Base-by-base conservation (phyloP, 129 eudicot genomes). In the Artemisia tridentata region DNA sequence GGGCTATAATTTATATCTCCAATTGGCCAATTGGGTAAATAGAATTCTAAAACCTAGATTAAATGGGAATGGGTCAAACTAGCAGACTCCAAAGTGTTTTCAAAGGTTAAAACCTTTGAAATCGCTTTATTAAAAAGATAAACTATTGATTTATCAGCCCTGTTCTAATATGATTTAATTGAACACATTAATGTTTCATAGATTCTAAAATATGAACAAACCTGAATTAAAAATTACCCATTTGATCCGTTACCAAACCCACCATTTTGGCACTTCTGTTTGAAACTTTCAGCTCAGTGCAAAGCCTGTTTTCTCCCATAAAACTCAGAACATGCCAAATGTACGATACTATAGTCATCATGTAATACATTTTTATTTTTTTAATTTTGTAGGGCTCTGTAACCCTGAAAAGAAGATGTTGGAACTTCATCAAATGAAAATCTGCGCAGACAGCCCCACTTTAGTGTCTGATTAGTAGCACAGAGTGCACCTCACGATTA, bases 331-430 rank as follows among this genome's bases (percentile, higher is more conserved):
- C 60, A 27, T 31, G 67, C 67, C 16, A 62, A 62, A n/a, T 62
- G 53, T 73, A 9, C 45, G 31, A n/a, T 14, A 58, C 2, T 25
- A 52, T 31, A 16, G 9, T 17, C 6, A 21, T 17, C 31, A 27
- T 48, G 53, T 12, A 29, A 67, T 65, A 65, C 57, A 65, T 25
- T 18, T 20, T 12, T 25, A 0, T 5, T 9, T 52, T 17, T n/a
- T 18, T 25, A 3, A 67, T 71, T 61, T 48, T 80, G 71, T 79
- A 93, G 98, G 98, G 3, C 91, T 93, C 2, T 93, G 98, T 71
- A 83, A 87, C 72, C 95, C 98, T 16, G 98, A 93, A 71, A 93
- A 85, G 80, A 87, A 81, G 82, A 71, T 89, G 81, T 65, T 89
- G 90, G 98, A 93, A 78, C 98, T 93, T 75, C 96, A 93, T 78